Conservation (phyloP, 345 rosid species). For the Eucalyptus decipiens region DNA sequence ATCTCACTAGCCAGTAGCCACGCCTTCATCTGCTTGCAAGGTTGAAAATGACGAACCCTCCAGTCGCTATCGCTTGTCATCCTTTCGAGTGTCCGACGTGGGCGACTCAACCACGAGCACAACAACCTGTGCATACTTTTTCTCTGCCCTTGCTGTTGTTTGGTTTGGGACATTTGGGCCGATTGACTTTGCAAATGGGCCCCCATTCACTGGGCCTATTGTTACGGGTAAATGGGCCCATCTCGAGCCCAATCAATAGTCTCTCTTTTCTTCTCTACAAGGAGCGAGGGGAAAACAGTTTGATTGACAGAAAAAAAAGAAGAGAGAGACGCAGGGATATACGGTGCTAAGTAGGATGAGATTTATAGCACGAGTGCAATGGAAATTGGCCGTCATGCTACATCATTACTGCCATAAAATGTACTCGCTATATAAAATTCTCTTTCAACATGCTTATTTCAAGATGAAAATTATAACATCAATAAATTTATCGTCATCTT, state of each 20-base stretch:
- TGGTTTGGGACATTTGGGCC: background rate
- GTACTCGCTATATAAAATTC: background rate
- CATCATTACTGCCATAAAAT: background rate
- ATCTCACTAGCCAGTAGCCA: background rate
- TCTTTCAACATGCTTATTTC: background rate
- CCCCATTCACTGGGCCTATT: background rate
- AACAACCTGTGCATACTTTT: background rate
- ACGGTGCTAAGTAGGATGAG: fast-evolving
- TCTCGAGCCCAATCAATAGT: background rate
- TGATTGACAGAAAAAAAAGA: fast-evolving
- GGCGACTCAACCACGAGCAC: background rate
- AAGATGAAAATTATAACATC: background rate
- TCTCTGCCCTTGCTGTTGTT: background rate
- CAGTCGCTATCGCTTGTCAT: background rate
- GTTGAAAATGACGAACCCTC: background rate
- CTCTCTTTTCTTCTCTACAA: background rate
- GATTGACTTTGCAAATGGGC: background rate
- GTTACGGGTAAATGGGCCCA: background rate
- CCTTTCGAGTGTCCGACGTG: background rate
- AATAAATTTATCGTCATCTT: background rate
- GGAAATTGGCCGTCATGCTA: background rate
- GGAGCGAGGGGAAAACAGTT: background rate
- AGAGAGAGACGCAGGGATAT: background rate
- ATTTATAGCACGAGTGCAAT: background rate
- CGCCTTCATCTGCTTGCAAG: background rate